Evolutionary conservation across 306 rosid genomes (phyloP).

Genomic region (Rubus idaeus): DNA sequence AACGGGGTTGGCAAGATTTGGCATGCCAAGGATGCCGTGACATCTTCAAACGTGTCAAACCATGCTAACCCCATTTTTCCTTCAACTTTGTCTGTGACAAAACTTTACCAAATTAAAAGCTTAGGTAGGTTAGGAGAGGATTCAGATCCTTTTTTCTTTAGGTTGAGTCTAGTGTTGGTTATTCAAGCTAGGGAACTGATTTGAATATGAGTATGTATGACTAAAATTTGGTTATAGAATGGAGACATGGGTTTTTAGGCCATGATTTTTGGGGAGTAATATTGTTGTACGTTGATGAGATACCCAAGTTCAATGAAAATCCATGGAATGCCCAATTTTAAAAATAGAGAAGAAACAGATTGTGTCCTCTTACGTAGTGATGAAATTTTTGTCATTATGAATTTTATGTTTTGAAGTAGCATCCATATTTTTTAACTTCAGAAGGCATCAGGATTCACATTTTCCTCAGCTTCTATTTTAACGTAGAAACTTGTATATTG

Average conservation of each 20-base stretch:
- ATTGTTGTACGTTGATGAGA: background rate
- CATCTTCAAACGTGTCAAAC: too few relatives aligned
- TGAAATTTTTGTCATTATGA: background rate
- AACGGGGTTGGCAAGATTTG: too few relatives aligned
- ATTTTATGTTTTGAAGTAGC: conserved; percentile 56
- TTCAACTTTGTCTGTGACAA: too few relatives aligned
- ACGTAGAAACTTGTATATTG: background rate
- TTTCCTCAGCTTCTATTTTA: background rate
- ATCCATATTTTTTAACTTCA: background rate
- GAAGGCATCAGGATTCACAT: background rate
- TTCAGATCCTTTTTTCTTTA: background rate
- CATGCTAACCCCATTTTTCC: too few relatives aligned
- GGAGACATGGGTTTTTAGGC: background rate
- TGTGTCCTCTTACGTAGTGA: background rate
- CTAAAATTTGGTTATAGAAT: background rate
- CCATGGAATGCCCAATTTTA: background rate
- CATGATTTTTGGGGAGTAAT: background rate
- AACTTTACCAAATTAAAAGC: too few relatives aligned
- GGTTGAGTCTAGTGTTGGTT: background rate
- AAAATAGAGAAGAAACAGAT: background rate
- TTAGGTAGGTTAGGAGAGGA: too few relatives aligned
- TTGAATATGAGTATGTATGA: background rate
- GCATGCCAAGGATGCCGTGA: too few relatives aligned
- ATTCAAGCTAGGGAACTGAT: background rate
- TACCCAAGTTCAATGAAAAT: background rate